A percentile compares a stretch with the other conserved stretches of the same genome.
These are phyloP conservation scores for Alternaria hordeiaustralica DNA, from an alignment of 2,329 filamentous ascomycete species.

Conservation along the genomic window DNA sequence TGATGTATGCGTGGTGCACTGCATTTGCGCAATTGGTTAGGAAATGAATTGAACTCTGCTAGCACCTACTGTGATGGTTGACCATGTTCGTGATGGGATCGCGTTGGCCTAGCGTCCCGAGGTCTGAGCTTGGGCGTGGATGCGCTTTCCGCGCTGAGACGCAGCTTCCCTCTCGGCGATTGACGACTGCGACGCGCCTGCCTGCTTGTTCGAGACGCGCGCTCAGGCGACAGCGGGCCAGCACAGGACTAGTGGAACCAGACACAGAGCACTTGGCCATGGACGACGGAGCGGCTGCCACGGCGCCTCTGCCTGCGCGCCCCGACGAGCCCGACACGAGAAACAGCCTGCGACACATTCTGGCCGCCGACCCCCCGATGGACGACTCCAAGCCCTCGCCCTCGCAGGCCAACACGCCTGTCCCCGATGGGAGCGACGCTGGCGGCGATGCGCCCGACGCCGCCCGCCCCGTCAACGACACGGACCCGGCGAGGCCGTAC, in stretches of 20 bases:
- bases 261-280: conserved; percentile 2
- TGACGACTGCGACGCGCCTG: conserved; percentile 1
- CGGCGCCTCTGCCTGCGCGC: conserved; percentile 27
- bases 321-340: conserved; percentile 46
- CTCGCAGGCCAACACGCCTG: conserved; percentile 39
- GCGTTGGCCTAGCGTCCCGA: conserved; percentile 4
- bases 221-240: background rate
- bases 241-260: conserved; percentile 1
- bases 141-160: background rate
- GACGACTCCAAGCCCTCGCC: conserved; percentile 41
- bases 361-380: conserved; percentile 45
- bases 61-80: background rate
- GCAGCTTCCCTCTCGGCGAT: conserved; percentile 3
- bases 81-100: conserved; percentile 4
- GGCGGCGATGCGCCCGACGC: conserved; percentile 35
- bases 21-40: background rate
- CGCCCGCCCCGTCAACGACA: conserved; percentile 34
- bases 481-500: conserved; percentile 38
- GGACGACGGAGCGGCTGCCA: conserved; percentile 5
- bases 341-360: conserved; percentile 50
- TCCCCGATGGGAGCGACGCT: conserved; percentile 42
- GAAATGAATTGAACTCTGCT: background rate
- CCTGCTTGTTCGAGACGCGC: background rate
- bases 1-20: background rate
- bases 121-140: conserved; percentile 8